Base-by-base conservation (phyloP, 768 basidiomycete genomes). In the Tulasnella sp. region DNA sequence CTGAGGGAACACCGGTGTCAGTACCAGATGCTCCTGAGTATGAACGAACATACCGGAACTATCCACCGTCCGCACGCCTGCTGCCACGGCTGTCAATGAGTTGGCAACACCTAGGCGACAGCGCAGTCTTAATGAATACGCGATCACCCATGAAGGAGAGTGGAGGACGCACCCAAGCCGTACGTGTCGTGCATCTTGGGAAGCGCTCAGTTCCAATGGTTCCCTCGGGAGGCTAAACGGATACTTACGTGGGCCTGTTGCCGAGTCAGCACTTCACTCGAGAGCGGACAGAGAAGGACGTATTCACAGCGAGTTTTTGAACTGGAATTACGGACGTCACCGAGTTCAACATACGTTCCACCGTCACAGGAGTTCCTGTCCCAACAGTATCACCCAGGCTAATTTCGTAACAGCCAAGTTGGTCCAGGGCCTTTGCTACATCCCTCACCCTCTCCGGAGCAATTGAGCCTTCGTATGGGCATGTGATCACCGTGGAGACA, bases 391-490 rank as follows among this genome's bases (percentile, higher is more conserved):
- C 94, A 0, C 90, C 91, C 19, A 97, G 70, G 63, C 86, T 86
- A 49, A 93, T 80, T 68, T 98, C 87, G 67, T 94, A 94, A 66
- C 90, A 94, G 0, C 93, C 93, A 86, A 96, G 92, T 59, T 88
- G 81, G 4, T 81, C 59, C 34, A 98, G 67, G 61, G 77, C 81
- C 61, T 77, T 77, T 0, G 87, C 73, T 21, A 94, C 79, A 36
- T 83, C 79, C 49, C 79, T 74, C 6, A 91, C 89, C 15, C 69
- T 69, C 43, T 69, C 68, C 14, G 78, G 78, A 61, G 83, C 81
- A 19, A 86, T 82, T 17, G 72, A 70, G 2, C 93, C 93, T n/a
- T 84, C 77, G 67, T 84, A 96, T 3, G 94, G 93, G 63, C 91
- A 94, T 9, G 78, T 75, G 53, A 90, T 80, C 36, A 83, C 81